These are phyloP conservation scores for Eucalyptus fibrosa DNA, from an alignment of 345 rosid genomes.

Conservation along the genomic window DNA sequence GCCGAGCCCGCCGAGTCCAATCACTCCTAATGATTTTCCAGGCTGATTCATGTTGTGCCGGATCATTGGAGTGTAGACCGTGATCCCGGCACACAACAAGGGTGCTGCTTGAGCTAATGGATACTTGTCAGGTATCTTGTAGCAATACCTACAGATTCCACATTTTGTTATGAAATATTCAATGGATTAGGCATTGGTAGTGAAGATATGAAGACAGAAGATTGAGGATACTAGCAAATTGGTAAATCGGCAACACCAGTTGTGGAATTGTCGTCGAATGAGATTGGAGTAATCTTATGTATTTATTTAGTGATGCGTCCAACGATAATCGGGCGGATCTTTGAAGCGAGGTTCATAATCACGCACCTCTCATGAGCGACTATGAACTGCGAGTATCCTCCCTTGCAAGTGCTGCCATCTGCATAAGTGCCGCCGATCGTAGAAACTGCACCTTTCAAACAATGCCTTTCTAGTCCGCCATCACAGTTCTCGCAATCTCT, in stretches of 20 bases:
- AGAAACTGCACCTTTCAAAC: constrained; percentile 1
- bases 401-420: constrained; percentile 27
- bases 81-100: constrained; percentile 27
- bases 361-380: constrained; percentile 16
- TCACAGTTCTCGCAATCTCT: constrained; percentile 14
- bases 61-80: constrained; percentile 29
- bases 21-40: constrained; percentile 23
- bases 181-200: neutral
- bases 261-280: neutral
- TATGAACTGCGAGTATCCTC: constrained; percentile 25
- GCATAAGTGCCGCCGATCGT: constrained; percentile 16
- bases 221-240: neutral
- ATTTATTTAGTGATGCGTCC: neutral
- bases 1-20: constrained; percentile 38
- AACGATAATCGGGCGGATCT: neutral
- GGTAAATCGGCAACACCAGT: neutral
- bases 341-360: neutral
- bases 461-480: constrained; percentile 7
- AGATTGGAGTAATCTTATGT: neutral
- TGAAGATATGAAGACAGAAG: neutral
- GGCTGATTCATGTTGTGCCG: constrained; percentile 28
- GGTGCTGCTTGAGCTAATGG: constrained; percentile 28
- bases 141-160: constrained; percentile 18
- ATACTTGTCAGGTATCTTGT: constrained; percentile 22
- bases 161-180: neutral